These are phyloP conservation scores for Punica granatum DNA, from an alignment of 345 rosid genomes.

Conservation along the genomic window DNA sequence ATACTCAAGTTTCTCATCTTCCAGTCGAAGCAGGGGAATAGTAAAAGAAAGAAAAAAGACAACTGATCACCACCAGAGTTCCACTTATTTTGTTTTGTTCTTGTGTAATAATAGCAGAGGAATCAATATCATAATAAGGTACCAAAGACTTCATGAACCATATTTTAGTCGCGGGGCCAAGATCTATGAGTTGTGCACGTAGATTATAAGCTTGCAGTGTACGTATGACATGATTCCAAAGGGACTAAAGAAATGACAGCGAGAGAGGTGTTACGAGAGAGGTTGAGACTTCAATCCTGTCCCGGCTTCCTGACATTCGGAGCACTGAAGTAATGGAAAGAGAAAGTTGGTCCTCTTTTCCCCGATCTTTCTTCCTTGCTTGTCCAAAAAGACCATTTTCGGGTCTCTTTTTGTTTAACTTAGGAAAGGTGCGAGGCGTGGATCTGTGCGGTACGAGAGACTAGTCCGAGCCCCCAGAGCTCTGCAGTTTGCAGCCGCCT, in stretches of 20 bases:
- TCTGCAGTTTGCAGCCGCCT: conserved; percentile 71
- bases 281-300: not conserved
- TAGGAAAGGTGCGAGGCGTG: conserved; percentile 41
- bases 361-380: not conserved
- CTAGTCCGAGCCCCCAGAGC: conserved; percentile 74
- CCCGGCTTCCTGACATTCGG: not conserved
- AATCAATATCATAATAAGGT: not conserved
- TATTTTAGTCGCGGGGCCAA: not conserved
- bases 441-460: conserved; percentile 51
- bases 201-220: not conserved
- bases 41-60: too few relatives aligned
- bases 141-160: not conserved
- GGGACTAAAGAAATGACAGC: not conserved
- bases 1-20: too few relatives aligned
- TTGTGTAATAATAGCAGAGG: too few relatives aligned
- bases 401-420: not conserved
- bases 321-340: not conserved
- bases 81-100: too few relatives aligned
- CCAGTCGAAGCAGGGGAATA: too few relatives aligned
- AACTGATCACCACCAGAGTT: too few relatives aligned
- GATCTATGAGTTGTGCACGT: not conserved
- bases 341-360: not conserved
- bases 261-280: not conserved
- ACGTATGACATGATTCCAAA: not conserved
- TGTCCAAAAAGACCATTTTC: not conserved